Evolutionary conservation across 805 yeast species (phyloP).

Genomic region (Starmerella etchellsii): DNA sequence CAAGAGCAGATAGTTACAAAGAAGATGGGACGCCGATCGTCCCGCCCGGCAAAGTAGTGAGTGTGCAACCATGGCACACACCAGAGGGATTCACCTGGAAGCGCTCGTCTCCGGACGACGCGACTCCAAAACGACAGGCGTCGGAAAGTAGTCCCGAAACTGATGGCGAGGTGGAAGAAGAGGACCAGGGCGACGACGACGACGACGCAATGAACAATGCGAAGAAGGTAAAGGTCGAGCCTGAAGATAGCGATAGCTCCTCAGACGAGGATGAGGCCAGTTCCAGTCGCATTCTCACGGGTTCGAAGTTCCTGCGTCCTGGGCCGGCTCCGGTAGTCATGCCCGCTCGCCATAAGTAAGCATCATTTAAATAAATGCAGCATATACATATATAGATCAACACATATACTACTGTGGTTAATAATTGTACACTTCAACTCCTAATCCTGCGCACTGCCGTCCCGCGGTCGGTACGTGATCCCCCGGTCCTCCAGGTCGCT

Average conservation of each 20-base stretch:
- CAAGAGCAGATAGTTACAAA: not conserved
- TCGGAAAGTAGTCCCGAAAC: no score
- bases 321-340: not conserved
- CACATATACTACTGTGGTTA: no score
- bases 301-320: not conserved
- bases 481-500: slow-evolving; percentile 60
- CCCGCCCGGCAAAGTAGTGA: no score
- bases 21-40: not conserved
- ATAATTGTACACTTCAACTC: not conserved
- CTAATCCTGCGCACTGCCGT: slow-evolving; percentile 47
- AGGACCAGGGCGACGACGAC: not conserved
- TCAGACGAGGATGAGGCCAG: not conserved
- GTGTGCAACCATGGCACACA: no score
- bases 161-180: no score
- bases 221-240: not conserved
- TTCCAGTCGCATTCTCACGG: not conserved
- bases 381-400: not conserved
- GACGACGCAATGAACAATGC: not conserved
- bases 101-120: no score
- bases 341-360: not conserved
- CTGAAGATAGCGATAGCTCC: not conserved
- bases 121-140: no score
- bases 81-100: no score
- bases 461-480: slow-evolving; percentile 85
- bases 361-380: not conserved